Percentiles rank a stretch among this genome's conserved stretches.
Evolutionary conservation across 2,329 filamentous ascomycete genomes (phyloP).

Genomic region (Thielaviopsis musarum): DNA sequence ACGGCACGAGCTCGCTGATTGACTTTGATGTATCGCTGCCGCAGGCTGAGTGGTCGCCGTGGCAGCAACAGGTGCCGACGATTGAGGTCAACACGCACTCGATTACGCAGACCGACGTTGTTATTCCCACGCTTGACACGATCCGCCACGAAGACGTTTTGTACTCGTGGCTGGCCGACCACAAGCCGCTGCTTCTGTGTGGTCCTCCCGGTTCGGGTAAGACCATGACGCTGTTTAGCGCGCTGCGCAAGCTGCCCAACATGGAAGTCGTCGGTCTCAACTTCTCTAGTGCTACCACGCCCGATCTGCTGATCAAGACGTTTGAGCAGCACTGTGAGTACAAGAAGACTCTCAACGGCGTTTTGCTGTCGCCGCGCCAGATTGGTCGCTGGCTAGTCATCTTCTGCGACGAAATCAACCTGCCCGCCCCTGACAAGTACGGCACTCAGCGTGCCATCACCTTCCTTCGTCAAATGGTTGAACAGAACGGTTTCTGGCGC

Average conservation of each 20-base stretch:
- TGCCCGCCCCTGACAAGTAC: slow-evolving; percentile 94
- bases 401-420: slow-evolving; percentile 98
- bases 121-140: slow-evolving; percentile 94
- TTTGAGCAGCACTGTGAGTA: slow-evolving; percentile 99
- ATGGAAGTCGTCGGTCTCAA: slow-evolving; percentile 99
- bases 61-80: slow-evolving; percentile 86
- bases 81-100: slow-evolving; percentile 98
- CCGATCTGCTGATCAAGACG: slow-evolving; percentile 94
- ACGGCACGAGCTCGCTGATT: slow-evolving; percentile 70
- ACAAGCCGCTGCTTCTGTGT: slow-evolving; percentile 91
- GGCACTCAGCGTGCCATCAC: slow-evolving; percentile 94
- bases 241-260: slow-evolving; percentile 86
- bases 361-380: slow-evolving; percentile 87
- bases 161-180: slow-evolving; percentile 97
- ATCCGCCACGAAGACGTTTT: slow-evolving; percentile 97
- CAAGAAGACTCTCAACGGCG: slow-evolving; percentile 92
- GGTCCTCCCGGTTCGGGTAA: slow-evolving; percentile 97
- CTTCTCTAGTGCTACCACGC: slow-evolving; percentile 96
- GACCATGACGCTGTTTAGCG: slow-evolving; percentile 98
- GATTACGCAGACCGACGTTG: slow-evolving; percentile 91
- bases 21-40: slow-evolving; percentile 88
- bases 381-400: slow-evolving; percentile 96
- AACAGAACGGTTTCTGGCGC: slow-evolving; percentile 98
- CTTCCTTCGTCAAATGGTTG: slow-evolving; percentile 90
- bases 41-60: slow-evolving; percentile 73